Evolutionary conservation across 805 yeast genomes (phyloP), one percentile per base, ranked within the genome.

Genomic region (Yamadazyma olivae): DNA sequence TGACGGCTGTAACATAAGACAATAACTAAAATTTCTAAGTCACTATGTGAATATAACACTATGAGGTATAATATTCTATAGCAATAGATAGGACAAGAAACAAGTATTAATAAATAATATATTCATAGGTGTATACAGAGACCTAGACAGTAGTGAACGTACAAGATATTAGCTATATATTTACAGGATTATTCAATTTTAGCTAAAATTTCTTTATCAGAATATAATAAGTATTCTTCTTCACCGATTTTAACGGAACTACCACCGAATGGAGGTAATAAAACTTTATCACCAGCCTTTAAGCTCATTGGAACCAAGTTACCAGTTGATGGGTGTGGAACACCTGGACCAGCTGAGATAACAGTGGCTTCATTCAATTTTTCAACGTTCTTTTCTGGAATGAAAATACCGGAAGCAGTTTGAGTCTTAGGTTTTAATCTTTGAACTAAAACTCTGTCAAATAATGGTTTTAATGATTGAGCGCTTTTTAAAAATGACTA

Each of bases 371-470:
- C 85, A 74, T 86, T 86, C 57, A 89, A 77, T 71, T 91, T 93
- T 63, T 87, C 91, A 53, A 83, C 95, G 74, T 91, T 90, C 75
- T 89, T 89, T 70, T 90, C 97, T 44, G 98, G 98, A 50, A 90
- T 83, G 68, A 79, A 86, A 56, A 90, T 77, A 57, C 98, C 98
- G 30, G 93, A 81, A 39, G 95, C 84, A 41, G 98, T 90, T 72
- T 89, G 76, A 49, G 91, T 75, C 57, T 86, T 83, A 41, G 95
- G 95, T 75, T 88, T 89, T 58, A 83, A 68, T 67, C 97, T 85
- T 73, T 90, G 97, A 45, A 93, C 96, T 46, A 93, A 79, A 43
- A 93, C 91, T 70, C 99, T 84, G 81, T 93, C 98, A 51, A 93
- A 75, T 51, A 95, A 79, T 46, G 99, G 99, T 49, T 83, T 81